phyloP scores from a whole-genome alignment of 441 rosid genomes.

The Populus hybrid region DNA sequence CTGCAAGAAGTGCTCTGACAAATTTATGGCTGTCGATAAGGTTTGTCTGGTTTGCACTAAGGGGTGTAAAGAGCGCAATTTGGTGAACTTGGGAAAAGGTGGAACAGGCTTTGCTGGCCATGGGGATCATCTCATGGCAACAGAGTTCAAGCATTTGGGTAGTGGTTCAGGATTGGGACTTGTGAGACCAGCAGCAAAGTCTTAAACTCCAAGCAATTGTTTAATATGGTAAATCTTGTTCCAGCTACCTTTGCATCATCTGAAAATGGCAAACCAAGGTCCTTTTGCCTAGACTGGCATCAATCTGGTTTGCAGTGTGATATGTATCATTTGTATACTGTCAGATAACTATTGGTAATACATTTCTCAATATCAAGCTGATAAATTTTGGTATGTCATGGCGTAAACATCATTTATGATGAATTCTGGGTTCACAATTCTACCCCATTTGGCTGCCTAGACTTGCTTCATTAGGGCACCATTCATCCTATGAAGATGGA shows the following conservation, averaged over 20 bases:
- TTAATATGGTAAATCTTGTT: background rate
- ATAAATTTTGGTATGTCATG: too few relatives aligned
- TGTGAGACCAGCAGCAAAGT: conserved; percentile 66
- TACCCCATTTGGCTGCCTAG: too few relatives aligned
- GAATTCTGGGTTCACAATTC: too few relatives aligned
- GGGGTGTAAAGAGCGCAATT: conserved; percentile 59
- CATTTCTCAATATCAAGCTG: too few relatives aligned
- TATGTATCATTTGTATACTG: background rate
- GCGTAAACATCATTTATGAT: too few relatives aligned
- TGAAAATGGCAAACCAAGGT: background rate
- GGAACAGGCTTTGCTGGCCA: conserved; percentile 82
- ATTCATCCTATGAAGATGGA: too few relatives aligned
- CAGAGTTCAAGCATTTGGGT: conserved; percentile 84
- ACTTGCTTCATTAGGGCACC: too few relatives aligned
- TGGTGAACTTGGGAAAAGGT: conserved; percentile 69
- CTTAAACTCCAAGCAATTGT: conserved; percentile 21
- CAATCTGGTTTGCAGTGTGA: background rate
- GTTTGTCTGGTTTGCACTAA: conserved; percentile 66
- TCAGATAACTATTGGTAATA: background rate
- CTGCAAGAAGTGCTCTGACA: conserved; percentile 81
- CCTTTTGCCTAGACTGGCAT: background rate
- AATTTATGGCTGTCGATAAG: conserved; percentile 61
- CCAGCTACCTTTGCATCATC: background rate
- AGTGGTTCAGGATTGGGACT: conserved; percentile 83
- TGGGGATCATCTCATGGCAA: conserved; percentile 66